Percentiles rank a stretch among this genome's conserved stretches.
phyloP scores from a whole-genome alignment of 768 basidiomycete species.

The Leccinum obscurum region DNA sequence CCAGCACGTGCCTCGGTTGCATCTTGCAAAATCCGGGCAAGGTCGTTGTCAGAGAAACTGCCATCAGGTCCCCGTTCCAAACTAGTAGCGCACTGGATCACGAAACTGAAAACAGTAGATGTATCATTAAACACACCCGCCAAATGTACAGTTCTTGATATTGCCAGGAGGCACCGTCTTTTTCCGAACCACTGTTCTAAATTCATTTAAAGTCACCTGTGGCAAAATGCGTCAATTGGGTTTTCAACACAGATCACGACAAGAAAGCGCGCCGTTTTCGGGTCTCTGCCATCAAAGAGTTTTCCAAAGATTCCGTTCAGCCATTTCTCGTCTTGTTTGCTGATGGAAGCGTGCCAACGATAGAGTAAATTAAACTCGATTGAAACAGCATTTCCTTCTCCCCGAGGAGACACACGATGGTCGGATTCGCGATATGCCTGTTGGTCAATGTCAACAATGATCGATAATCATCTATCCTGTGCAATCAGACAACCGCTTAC shows the following conservation, averaged over 20 bases:
- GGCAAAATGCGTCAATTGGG: not conserved
- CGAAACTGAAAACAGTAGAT: not conserved
- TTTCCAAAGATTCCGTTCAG: slow-evolving; percentile 44
- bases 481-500: slow-evolving; percentile 30
- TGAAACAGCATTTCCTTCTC: slow-evolving; percentile 74
- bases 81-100: slow-evolving; percentile 31
- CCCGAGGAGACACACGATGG: slow-evolving; percentile 59
- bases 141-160: slow-evolving; percentile 55
- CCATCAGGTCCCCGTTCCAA: slow-evolving; percentile 50
- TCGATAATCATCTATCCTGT: not conserved
- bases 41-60: slow-evolving; percentile 59
- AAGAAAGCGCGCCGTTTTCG: slow-evolving; percentile 35
- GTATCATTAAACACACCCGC: slow-evolving; percentile 34
- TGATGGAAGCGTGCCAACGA: slow-evolving; percentile 66
- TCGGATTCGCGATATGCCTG: slow-evolving; percentile 50
- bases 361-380: slow-evolving; percentile 69
- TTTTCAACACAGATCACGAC: not conserved
- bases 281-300: slow-evolving; percentile 44
- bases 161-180: slow-evolving; percentile 8
- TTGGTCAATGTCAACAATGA: not conserved
- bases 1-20: slow-evolving; percentile 60
- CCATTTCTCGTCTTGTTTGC: slow-evolving; percentile 56
- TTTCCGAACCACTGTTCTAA: slow-evolving; percentile 14
- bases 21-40: slow-evolving; percentile 61
- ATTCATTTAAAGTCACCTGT: slow-evolving; percentile 28